Evolutionary conservation across 257 asterid species (phyloP), one percentile per base, ranked within the genome.

Genomic region (Nicotiana noctiflora): DNA sequence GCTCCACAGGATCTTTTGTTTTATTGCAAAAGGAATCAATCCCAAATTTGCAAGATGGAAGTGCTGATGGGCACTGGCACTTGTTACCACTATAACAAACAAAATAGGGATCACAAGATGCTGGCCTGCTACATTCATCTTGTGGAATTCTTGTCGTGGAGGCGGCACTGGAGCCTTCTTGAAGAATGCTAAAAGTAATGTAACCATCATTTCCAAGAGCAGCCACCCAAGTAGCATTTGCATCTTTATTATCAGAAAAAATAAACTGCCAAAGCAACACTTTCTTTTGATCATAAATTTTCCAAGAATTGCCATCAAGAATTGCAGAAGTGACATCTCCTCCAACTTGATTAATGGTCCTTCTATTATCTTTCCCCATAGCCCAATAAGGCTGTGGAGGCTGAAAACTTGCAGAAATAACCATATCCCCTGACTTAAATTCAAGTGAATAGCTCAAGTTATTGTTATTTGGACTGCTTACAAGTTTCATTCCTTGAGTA

Each of bases 381-480:
- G 97, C 86, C 99, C 99, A 95, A 72, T 93, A 95, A n/a, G 92
- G 91, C 84, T 93, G 99, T 1, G 90, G 91, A 37, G 91, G 86
- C 14, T 29, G 66, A 66, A 88, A 95, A 80, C 79, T 90, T 1
- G 93, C 97, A 1, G 90, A 92, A 8, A 95, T 91, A 82, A 89
- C 18, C 94, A 95, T 78, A 80, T 91, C 93, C 12, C 97, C 97
- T 1, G 97, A 87, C 81, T 85, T 89, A 29, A 95, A 88, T 86
- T 93, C 96, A 23, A 96, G 96, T 29, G 92, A 84, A 79, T 89
- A 92, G 81, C 76, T 93, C 88, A 96, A 82, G 68, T 92, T 90
- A 80, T 83, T 88, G 51, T 88, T 46, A 53, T 89, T 88, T 23
- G 89, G 91, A 82, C 84, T 83, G 65, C 97, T 95, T 0, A 82